Percentiles rank a stretch among this genome's conserved stretches.
Conservation (phyloP, 352 stramenopile genomes). For the Globisporangium iwayamae region DNA sequence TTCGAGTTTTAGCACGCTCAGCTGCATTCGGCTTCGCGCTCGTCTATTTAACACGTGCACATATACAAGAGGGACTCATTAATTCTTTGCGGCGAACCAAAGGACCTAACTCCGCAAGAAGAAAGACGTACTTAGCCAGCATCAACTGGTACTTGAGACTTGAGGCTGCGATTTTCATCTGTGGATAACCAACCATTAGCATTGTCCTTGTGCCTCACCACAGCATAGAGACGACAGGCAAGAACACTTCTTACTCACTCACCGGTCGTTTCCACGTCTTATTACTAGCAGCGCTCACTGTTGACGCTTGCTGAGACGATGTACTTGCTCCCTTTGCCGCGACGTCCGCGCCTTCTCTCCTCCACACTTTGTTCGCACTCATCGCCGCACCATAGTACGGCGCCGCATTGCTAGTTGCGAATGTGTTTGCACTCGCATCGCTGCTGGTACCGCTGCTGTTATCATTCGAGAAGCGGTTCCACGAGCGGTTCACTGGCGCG, state of each 20-base stretch:
- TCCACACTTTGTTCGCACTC: constrained; percentile 64
- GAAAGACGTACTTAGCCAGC: constrained; percentile 7
- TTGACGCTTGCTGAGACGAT: background rate
- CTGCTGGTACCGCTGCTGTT: background rate
- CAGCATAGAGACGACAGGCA: background rate
- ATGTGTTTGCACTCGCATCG: background rate
- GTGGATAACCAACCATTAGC: background rate
- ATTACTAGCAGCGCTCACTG: constrained; percentile 4
- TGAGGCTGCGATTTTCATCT: constrained; percentile 14
- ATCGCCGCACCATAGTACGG: background rate
- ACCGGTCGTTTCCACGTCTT: constrained; percentile 37
- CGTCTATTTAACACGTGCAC: constrained; percentile 17
- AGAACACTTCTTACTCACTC: background rate
- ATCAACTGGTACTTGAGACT: constrained; percentile 9
- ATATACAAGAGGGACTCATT: background rate
- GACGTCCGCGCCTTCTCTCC: constrained; percentile 20
- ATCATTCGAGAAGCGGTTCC: constrained; percentile 26
- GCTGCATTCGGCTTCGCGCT: constrained; percentile 39
- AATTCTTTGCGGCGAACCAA: background rate
- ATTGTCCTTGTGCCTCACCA: no score
- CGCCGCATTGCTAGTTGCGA: background rate
- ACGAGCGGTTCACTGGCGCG: constrained; percentile 37
- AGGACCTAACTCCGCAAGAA: background rate
- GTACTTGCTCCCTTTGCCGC: background rate
- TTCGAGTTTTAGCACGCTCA: constrained; percentile 52